A percentile compares a stretch with the other conserved stretches of the same genome.
Conservation (phyloP, 108 stramenopile species). For the Tribonema minus region DNA sequence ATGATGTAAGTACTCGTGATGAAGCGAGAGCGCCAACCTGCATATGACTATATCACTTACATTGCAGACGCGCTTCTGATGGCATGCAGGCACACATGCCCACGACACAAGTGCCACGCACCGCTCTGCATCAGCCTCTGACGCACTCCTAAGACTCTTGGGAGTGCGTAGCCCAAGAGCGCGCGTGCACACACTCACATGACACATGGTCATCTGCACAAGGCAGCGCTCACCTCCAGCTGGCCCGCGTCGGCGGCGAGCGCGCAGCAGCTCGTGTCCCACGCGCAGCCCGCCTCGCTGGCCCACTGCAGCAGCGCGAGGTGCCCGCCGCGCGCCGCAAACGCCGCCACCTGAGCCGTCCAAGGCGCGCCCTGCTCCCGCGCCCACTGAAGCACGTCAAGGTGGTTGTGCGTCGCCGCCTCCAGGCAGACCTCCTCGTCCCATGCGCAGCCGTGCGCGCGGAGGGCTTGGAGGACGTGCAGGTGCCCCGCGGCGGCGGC, state of each 20-base stretch:
- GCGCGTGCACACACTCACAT: too few species aligned
- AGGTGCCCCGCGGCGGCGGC: constrained; percentile 31
- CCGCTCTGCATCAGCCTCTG: too few species aligned
- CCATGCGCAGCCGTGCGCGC: constrained; percentile 37
- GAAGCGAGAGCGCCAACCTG: too few species aligned
- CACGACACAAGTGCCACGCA: too few species aligned
- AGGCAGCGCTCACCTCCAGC: constrained; percentile 11
- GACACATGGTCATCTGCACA: constrained; percentile 12
- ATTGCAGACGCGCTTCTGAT: too few species aligned
- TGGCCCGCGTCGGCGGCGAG: constrained; percentile 1
- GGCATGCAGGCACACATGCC: too few species aligned
- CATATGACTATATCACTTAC: too few species aligned
- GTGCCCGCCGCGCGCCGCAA: background rate
- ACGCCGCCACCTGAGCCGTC: too few species aligned
- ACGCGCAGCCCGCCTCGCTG: background rate
- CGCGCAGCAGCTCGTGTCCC: constrained; percentile 1
- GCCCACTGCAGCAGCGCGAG: background rate
- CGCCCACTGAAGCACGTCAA: constrained; percentile 31
- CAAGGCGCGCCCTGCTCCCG: constrained; percentile 32
- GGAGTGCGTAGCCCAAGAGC: too few species aligned
- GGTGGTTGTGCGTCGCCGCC: constrained; percentile 43
- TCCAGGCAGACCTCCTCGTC: constrained; percentile 1
- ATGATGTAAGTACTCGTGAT: too few species aligned
- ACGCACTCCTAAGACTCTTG: too few species aligned
- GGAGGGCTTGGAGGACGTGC: constrained; percentile 23